phyloP scores from a whole-genome alignment of 805 yeast species.

The Starmerella ratchasimensis region DNA sequence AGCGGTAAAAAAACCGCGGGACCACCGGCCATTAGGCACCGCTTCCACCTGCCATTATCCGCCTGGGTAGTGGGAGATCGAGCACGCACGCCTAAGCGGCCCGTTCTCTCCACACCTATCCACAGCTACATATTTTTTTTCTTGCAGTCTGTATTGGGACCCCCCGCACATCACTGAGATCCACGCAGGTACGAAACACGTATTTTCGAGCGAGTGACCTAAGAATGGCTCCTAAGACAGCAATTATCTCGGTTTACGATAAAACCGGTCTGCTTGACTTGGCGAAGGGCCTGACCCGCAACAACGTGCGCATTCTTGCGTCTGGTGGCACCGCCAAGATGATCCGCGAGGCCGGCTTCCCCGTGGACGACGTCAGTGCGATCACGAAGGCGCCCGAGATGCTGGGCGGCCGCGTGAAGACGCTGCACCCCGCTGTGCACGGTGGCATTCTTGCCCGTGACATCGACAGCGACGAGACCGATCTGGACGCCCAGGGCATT shows the following conservation, averaged over 20 bases:
- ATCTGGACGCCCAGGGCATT: slow-evolving; percentile 75
- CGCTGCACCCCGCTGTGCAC: slow-evolving; percentile 97
- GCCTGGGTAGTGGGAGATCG: no score
- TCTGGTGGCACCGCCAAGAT: slow-evolving; percentile 95
- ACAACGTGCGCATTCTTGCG: slow-evolving; percentile 83
- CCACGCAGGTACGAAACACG: no score
- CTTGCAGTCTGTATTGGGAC: no score
- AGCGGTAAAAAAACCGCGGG: no score
- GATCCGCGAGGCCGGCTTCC: slow-evolving; percentile 94
- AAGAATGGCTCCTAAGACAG: slow-evolving; percentile 42
- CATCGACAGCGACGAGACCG: slow-evolving; percentile 79
- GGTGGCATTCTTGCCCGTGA: slow-evolving; percentile 88
- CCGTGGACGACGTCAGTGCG: slow-evolving; percentile 87
- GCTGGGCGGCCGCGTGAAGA: slow-evolving; percentile 97
- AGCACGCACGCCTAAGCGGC: no score
- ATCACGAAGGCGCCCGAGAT: slow-evolving; percentile 98
- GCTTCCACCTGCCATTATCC: no score
- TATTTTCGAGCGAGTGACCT: no score
- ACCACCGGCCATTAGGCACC: no score
- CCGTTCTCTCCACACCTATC: no score
- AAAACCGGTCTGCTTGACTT: slow-evolving; percentile 92
- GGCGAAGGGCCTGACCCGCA: slow-evolving; percentile 84
- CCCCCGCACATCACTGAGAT: no score
- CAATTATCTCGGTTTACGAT: slow-evolving; percentile 92
- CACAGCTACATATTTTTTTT: no score